Evolutionary conservation across 352 stramenopile species (phyloP).

Genomic region (Globisporangium heterothallicum): DNA sequence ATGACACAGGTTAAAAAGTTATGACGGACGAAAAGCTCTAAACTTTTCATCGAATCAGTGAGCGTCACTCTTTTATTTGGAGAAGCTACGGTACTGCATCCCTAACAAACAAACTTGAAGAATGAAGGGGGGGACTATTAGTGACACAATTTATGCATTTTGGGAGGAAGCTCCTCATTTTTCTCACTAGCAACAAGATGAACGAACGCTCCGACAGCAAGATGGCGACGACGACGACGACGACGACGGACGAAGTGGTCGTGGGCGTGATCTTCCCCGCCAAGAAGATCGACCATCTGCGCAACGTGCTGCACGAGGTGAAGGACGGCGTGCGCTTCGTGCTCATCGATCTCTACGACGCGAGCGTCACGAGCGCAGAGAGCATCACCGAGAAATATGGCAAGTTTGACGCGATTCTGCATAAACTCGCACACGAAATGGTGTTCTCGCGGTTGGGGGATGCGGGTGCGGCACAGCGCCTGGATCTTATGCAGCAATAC

Average conservation of each 20-base stretch:
- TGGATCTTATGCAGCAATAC: conserved; percentile 53
- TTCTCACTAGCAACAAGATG: no score
- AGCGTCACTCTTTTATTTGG: background rate
- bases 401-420: conserved; percentile 56
- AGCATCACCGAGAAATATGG: conserved; percentile 37
- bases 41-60: no score
- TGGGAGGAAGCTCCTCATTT: no score
- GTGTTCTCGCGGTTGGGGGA: conserved; percentile 64
- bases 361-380: conserved; percentile 22
- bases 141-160: no score
- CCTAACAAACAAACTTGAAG: background rate
- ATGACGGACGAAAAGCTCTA: no score
- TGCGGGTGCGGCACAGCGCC: conserved; percentile 25
- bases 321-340: conserved; percentile 57
- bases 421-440: conserved; percentile 84
- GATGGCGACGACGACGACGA: background rate
- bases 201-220: no score
- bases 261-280: conserved; percentile 75
- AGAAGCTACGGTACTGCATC: background rate
- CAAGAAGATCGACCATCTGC: conserved; percentile 80
- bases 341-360: conserved; percentile 62
- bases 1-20: no score
- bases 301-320: conserved; percentile 44
- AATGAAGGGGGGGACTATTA: background rate
- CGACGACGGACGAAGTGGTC: conserved; percentile 24